Base-by-base conservation (phyloP, 2,329 filamentous ascomycete species). In the Trichoderma harzianum region DNA sequence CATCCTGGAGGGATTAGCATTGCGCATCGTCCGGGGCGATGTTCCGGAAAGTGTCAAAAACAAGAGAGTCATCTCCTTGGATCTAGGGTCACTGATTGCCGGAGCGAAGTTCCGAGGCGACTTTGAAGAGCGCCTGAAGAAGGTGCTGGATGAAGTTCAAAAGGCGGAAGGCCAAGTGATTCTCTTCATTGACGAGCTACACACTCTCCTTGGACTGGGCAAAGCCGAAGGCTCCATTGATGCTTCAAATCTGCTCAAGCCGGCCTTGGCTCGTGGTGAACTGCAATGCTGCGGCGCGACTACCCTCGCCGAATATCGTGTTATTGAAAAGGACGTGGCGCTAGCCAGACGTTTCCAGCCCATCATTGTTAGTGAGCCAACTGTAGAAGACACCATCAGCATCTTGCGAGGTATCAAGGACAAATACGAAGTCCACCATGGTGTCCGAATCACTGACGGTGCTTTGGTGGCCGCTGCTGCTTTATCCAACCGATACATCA, bases 201-300 rank as follows among this genome's bases (percentile, higher is more conserved):
- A 99, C 79, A 97, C 92, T 1, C 85, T 99, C 0, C 89, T 98
- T 2, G 96, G 96, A 0, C 86, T 98, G 7, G 96, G 96, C 24
- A 98, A 98, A 81, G 93, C 94, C 0, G 95, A 98, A 82, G 96
- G 96, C 5, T 97, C 94, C 55, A 97, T 98, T 74, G 96, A 99
- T 83, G 96, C 96, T 0, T 97, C 93, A 74, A 98, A 98, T 79
- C 85, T 98, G 7, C 85, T 98, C 61, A 99, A 98, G 82, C 96
- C 96, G 30, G 94, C 95, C 0, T 83, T 98, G n/a, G 94, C 94
- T 0, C 88, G 96, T 74, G 96, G 96, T 53, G 95, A 98, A 74
- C 87, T 98, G 5, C 96, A 98, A 82, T 97, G 95, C 83, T 97
- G 94, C 78, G 95, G 96, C 74, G 96, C 96, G 3, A 98, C 96